A percentile compares a stretch with the other conserved stretches of the same genome.
Conservation (phyloP, 768 basidiomycete species). For the Leucocoprinus birnbaumii region DNA sequence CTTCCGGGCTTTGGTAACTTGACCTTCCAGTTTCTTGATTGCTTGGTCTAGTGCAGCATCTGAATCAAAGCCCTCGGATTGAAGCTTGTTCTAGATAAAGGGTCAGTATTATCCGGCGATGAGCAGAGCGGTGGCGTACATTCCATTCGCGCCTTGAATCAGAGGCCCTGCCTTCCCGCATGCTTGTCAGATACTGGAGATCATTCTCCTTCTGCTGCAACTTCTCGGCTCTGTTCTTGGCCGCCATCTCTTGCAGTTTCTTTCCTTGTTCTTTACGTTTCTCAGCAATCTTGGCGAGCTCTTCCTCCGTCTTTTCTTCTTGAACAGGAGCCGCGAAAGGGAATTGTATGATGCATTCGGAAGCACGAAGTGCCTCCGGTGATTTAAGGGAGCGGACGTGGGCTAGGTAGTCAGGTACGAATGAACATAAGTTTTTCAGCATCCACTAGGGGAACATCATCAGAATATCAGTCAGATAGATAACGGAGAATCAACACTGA, state of each 20-base stretch:
- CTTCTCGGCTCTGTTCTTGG: slow-evolving; percentile 85
- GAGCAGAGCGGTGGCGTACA: slow-evolving; percentile 33
- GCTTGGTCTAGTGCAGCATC: slow-evolving; percentile 77
- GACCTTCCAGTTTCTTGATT: slow-evolving; percentile 82
- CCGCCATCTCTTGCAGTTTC: slow-evolving; percentile 88
- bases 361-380: slow-evolving; percentile 58
- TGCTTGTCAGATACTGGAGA: slow-evolving; percentile 55
- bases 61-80: slow-evolving; percentile 70
- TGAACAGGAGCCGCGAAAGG: slow-evolving; percentile 65
- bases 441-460: slow-evolving; percentile 74
- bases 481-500: slow-evolving; percentile 30
- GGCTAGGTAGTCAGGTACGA: slow-evolving; percentile 71
- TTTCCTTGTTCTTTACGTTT: slow-evolving; percentile 82
- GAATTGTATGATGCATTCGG: slow-evolving; percentile 82
- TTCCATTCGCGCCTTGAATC: slow-evolving; percentile 76
- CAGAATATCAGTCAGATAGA: background rate
- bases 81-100: slow-evolving; percentile 49
- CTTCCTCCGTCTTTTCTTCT: slow-evolving; percentile 91
- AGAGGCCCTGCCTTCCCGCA: slow-evolving; percentile 60
- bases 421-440: slow-evolving; percentile 82
- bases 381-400: slow-evolving; percentile 67
- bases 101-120: background rate
- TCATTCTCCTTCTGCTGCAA: slow-evolving; percentile 76
- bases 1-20: slow-evolving; percentile 74
- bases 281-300: slow-evolving; percentile 74